Evolutionary conservation across 441 rosid species (phyloP).

Genomic region (Pelargonium fulgidum): DNA sequence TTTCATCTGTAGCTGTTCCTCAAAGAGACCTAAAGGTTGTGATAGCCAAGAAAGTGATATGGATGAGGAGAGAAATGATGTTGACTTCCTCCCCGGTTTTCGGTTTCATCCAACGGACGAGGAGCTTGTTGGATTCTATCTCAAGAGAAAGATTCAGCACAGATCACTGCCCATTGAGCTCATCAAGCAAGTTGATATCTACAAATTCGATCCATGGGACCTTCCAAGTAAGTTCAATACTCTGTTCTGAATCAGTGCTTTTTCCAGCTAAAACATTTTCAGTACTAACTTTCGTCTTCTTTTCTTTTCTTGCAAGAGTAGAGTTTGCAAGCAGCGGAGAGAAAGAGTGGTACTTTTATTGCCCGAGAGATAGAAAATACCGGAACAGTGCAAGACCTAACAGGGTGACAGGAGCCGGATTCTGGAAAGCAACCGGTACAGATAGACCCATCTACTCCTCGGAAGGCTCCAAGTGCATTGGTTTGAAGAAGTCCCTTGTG

Average conservation of each 20-base stretch:
- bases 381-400: slow-evolving; percentile 83
- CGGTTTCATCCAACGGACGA: slow-evolving; percentile 65
- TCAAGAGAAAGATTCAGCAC: slow-evolving; percentile 64
- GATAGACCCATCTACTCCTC: slow-evolving; percentile 88
- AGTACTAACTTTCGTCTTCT: no score
- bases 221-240: no score
- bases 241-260: no score
- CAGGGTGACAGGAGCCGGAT: slow-evolving; percentile 83
- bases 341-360: slow-evolving; percentile 89
- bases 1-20: no score
- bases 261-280: no score
- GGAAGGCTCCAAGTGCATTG: slow-evolving; percentile 68
- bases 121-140: slow-evolving; percentile 84
- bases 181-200: slow-evolving; percentile 80
- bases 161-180: slow-evolving; percentile 64
- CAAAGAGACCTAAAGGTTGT: no score
- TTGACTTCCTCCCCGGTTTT: slow-evolving; percentile 75
- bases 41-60: no score
- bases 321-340: slow-evolving; percentile 69
- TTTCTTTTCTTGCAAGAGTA: slow-evolving; percentile 17
- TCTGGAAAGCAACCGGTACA: slow-evolving; percentile 95
- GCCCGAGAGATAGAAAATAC: slow-evolving; percentile 85
- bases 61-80: slow-evolving; percentile 52
- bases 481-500: slow-evolving; percentile 84
- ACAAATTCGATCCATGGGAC: slow-evolving; percentile 43